These are phyloP conservation scores for Solanum gracilifrons DNA, from an alignment of 257 asterid genomes.

Conservation along the genomic window DNA sequence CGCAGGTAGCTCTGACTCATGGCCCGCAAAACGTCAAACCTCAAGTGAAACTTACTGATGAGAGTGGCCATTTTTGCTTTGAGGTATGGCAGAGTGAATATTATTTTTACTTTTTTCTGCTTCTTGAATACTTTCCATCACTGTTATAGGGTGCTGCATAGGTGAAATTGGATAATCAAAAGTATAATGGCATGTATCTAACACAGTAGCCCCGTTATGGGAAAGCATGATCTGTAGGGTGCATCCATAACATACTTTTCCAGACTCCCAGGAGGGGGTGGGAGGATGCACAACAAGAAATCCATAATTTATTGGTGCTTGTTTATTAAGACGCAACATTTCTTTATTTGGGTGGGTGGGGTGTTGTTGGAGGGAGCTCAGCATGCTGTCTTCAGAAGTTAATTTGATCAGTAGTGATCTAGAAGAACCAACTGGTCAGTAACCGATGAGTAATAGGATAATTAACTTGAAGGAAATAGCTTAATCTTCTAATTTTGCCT, in stretches of 20 bases:
- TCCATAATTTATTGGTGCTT: neutral
- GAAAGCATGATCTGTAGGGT: neutral
- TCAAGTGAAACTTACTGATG: constrained; percentile 69
- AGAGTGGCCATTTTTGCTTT: constrained; percentile 75
- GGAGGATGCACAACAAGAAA: neutral
- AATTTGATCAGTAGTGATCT: neutral
- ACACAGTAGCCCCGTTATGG: neutral
- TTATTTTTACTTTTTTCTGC: neutral
- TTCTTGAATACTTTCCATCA: neutral
- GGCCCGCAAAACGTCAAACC: constrained; percentile 91
- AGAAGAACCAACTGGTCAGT: neutral
- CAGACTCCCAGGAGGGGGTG: neutral
- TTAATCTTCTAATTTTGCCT: neutral
- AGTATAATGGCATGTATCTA: neutral
- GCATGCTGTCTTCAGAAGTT: neutral
- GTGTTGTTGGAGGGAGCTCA: neutral
- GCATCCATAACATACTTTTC: neutral
- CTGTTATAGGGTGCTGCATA: neutral
- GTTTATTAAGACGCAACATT: neutral
- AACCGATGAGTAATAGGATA: neutral
- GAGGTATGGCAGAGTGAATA: constrained; percentile 37
- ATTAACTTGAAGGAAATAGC: neutral
- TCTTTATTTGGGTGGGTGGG: neutral
- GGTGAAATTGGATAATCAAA: neutral
- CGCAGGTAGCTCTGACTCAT: constrained; percentile 91